Evolutionary conservation across 176 grass and related monocot species (phyloP), one percentile per base, ranked within the genome.

Genomic region (Lolium perenne): DNA sequence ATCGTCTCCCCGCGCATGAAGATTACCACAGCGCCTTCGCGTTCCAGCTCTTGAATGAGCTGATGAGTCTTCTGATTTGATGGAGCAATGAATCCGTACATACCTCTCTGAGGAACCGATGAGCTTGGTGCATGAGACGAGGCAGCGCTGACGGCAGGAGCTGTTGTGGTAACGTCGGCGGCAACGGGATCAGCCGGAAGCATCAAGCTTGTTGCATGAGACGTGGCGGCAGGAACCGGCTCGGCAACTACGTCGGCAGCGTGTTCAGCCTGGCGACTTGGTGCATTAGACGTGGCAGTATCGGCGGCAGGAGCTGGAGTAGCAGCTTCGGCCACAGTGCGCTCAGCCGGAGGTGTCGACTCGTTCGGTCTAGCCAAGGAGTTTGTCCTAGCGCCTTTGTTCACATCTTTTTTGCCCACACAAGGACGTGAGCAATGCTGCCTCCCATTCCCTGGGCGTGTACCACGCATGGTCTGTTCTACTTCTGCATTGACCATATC

Each of bases 21-120:
- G 46, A 80, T 16, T 10, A 85, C 49, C 29, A 85, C 8, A 5
- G 60, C 74, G 8, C 74, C 83, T 45, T 85, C 83, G 0, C 12
- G 48, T 45, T 46, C 10, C 14, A 85, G 25, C 61, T 77, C 60
- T 15, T 25, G 47, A 69, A 85, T 55, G 0, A 78, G 61, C 10
- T 68, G 48, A 3, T 78, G n/a, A 6, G 43, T 21, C 32, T n/a
- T 85, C 0, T 60, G 74, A 41, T 74, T 85, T 23, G 65, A 15
- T 17, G n/a, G 48, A 35, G 40, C 61, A 0, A 69, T 50, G 54
- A 78, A 67, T n/a, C 57, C 22, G 66, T 29, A 6, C 12, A 67
- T 26, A 10, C 6, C 65, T 25, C 25, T 25, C 0, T 26, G 7
- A 7, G 17, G 7, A 13, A 45, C 57, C 17, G 11, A 57, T 2